Evolutionary conservation across 2,329 filamentous ascomycete genomes (phyloP).

Genomic region (Fusarium chaquense): DNA sequence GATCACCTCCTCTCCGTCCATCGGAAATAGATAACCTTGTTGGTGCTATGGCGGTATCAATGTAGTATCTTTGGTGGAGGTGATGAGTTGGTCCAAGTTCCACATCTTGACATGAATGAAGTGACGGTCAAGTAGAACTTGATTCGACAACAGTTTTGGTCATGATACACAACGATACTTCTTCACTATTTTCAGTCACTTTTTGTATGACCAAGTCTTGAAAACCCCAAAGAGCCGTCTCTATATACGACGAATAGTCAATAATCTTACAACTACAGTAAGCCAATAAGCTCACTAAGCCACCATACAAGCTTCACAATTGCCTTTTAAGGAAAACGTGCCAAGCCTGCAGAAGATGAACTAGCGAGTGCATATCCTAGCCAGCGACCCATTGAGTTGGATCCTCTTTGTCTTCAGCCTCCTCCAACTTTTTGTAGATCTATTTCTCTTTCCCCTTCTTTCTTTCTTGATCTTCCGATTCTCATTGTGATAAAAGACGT

Average conservation of each 20-base stretch:
- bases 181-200: neutral
- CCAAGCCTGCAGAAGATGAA: slow-evolving; percentile 33
- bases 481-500: neutral
- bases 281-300: slow-evolving; percentile 7
- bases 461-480: neutral
- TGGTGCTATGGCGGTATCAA: slow-evolving; percentile 5
- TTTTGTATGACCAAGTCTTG: neutral
- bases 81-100: slow-evolving; percentile 36
- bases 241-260: neutral
- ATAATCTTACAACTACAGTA: neutral
- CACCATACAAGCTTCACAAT: slow-evolving; percentile 12
- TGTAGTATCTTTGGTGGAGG: slow-evolving; percentile 16
- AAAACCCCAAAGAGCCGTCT: neutral
- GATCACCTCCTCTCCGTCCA: neutral
- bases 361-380: slow-evolving; percentile 24
- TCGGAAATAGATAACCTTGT: neutral
- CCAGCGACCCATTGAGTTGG: slow-evolving; percentile 21
- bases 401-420: slow-evolving; percentile 36
- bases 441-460: slow-evolving; percentile 1
- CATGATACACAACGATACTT: neutral
- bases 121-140: slow-evolving; percentile 3
- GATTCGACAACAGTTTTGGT: neutral
- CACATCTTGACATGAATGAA: slow-evolving; percentile 13
- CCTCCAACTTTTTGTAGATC: slow-evolving; percentile 28
- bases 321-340: slow-evolving; percentile 39